Conservation (phyloP, 2,329 filamentous ascomycete genomes). For the Purpureocillium takamizusanense region DNA sequence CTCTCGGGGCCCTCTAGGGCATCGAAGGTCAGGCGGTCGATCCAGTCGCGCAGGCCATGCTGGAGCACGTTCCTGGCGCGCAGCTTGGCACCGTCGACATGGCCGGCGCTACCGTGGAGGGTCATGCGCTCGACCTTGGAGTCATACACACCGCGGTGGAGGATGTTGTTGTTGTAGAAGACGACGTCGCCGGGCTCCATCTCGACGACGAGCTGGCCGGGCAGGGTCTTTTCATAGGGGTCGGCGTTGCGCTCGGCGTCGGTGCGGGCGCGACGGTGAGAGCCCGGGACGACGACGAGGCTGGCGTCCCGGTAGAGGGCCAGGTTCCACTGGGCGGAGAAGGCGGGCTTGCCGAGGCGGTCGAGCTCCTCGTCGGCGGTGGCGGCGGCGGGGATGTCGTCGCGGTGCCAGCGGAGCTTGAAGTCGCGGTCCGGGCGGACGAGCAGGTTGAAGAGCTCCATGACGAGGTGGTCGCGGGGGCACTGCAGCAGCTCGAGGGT, state of each 20-base stretch:
- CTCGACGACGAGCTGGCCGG: constrained; percentile 56
- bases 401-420: constrained; percentile 72
- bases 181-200: constrained; percentile 68
- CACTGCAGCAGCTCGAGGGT: constrained; percentile 53
- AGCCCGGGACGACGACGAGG: constrained; percentile 68
- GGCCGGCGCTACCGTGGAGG: constrained; percentile 62
- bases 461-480: constrained; percentile 56
- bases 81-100: constrained; percentile 40
- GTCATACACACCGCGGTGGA: constrained; percentile 62
- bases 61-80: constrained; percentile 65
- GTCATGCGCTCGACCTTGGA: constrained; percentile 53
- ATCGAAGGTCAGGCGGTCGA: constrained; percentile 47
- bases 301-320: constrained; percentile 66
- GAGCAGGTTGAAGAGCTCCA: constrained; percentile 86
- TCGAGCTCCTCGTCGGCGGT: constrained; percentile 55
- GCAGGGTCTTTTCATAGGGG: constrained; percentile 52
- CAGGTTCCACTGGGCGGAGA: constrained; percentile 81
- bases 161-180: constrained; percentile 85
- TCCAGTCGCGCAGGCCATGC: constrained; percentile 62
- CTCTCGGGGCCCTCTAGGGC: constrained; percentile 31
- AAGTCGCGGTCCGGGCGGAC: constrained; percentile 64
- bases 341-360: constrained; percentile 50
- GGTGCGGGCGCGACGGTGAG: constrained; percentile 63
- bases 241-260: constrained; percentile 56
- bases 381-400: constrained; percentile 63